Percentiles rank a stretch among this genome's conserved stretches.
These are phyloP conservation scores for Fragilaria radians DNA, from an alignment of 108 stramenopile species.

Conservation along the genomic window DNA sequence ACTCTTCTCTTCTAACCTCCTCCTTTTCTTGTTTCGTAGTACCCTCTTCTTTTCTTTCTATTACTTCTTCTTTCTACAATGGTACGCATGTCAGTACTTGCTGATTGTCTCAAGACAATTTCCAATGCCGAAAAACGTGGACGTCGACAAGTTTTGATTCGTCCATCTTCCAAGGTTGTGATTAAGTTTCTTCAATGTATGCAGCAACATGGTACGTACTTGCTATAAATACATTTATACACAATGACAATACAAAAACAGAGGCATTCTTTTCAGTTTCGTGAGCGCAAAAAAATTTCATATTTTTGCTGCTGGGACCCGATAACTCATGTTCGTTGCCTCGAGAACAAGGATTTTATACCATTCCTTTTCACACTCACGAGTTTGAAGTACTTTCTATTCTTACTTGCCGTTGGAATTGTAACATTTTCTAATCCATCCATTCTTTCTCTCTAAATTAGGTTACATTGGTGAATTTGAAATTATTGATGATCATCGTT, in stretches of 20 bases:
- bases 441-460: constrained; percentile 23
- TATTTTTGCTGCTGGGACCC: constrained; percentile 38
- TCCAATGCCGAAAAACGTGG: constrained; percentile 99
- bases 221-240: not conserved
- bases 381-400: constrained; percentile 21
- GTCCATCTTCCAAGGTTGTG: constrained; percentile 98
- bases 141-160: constrained; percentile 97
- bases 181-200: constrained; percentile 99
- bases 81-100: constrained; percentile 99
- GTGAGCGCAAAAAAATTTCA: constrained; percentile 1
- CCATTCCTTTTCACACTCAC: constrained; percentile 49
- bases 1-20: constrained; percentile 3
- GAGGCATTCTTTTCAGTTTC: constrained; percentile 11
- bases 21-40: constrained; percentile 8
- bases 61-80: constrained; percentile 44
- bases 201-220: constrained; percentile 97
- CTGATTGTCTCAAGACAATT: constrained; percentile 99
- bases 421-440: constrained; percentile 16
- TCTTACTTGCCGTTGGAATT: constrained; percentile 49
- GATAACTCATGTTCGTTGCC: constrained; percentile 13
- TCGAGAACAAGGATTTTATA: constrained; percentile 21
- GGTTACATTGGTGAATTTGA: constrained; percentile 99
- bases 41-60: constrained; percentile 1
- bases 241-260: constrained; percentile 1
- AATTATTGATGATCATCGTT: constrained; percentile 99